Evolutionary conservation across 345 rosid genomes (phyloP), one percentile per base, ranked within the genome.

Genomic region (Cardamine resedifolia): DNA sequence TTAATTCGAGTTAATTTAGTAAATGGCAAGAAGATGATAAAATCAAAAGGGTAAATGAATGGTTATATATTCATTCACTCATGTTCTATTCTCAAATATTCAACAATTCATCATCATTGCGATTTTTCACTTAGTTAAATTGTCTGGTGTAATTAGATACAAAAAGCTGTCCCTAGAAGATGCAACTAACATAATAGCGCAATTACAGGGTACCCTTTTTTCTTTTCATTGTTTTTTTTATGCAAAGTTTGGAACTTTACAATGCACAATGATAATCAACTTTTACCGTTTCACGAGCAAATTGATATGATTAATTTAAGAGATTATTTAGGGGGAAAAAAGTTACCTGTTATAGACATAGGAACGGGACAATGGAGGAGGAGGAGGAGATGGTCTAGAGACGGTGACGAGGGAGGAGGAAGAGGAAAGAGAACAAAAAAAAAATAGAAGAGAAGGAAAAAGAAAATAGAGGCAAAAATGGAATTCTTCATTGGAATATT

Each of bases 61-160:
- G 66, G n/a, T n/a, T n/a, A n/a, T n/a, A 84, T 85, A 71, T 78
- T 84, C n/a, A 72, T 31, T 53, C 56, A 65, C 47, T 72, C 83
- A 80, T 80, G 75, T 75, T 69, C 75, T 31, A 12, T 79, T 70
- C 66, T 57, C 52, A 63, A 78, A 72, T n/a, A 74, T 83, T 80
- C 84, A 82, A 83, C 50, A 57, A 68, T 58, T 51, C 76, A 84
- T 84, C 80, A 86, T 77, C 57, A 65, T 58, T 81, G 69, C 52
- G 60, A 59, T 61, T 66, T 68, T 44, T 60, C 71, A 65, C 60
- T 39, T 61, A 28, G 68, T 36, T 80, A 10, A 85, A n/a, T n/a
- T n/a, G n/a, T n/a, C n/a, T n/a, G n/a, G n/a, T n/a, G n/a, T n/a
- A n/a, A n/a, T 80, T 80, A 36, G 66, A 64, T 55, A 50, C 75